A percentile compares a stretch with the other conserved stretches of the same genome.
phyloP scores from a whole-genome alignment of 140 eudicot genomes.

The Bidens hawaiensis region DNA sequence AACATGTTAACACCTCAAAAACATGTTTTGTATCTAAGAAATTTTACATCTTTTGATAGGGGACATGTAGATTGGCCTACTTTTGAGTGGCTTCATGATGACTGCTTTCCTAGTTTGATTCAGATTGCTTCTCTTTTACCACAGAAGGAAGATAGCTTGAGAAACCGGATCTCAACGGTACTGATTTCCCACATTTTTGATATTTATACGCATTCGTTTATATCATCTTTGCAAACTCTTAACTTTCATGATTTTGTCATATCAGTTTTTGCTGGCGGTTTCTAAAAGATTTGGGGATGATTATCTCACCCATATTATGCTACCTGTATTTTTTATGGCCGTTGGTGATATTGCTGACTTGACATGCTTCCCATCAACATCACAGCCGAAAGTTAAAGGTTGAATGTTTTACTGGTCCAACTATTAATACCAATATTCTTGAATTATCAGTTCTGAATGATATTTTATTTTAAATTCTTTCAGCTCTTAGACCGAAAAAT shows the following conservation, averaged over 20 bases:
- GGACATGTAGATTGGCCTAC: slow-evolving; percentile 79
- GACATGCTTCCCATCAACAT: slow-evolving; percentile 53
- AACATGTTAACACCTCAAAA: not conserved
- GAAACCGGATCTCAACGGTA: slow-evolving; percentile 77
- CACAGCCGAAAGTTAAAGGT: slow-evolving; percentile 73
- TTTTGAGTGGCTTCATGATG: slow-evolving; percentile 89
- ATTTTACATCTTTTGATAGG: slow-evolving; percentile 38
- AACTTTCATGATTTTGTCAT: slow-evolving; percentile 11
- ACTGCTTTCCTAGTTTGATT: slow-evolving; percentile 81
- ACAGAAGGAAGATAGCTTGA: slow-evolving; percentile 77
- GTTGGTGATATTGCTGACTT: slow-evolving; percentile 79
- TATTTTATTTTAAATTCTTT: not conserved
- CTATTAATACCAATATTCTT: not conserved
- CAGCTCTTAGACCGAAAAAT: slow-evolving; percentile 74
- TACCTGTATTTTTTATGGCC: slow-evolving; percentile 74
- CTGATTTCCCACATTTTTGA: slow-evolving; percentile 1
- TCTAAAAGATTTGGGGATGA: slow-evolving; percentile 69
- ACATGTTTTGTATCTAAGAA: not conserved
- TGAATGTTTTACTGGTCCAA: slow-evolving; percentile 1
- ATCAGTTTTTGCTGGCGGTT: slow-evolving; percentile 73
- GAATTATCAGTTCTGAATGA: not conserved
- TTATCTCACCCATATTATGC: slow-evolving; percentile 73
- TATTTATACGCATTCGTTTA: not conserved
- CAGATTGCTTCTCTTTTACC: slow-evolving; percentile 72
- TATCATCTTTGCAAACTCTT: slow-evolving; percentile 9